Percentiles rank a stretch among this genome's conserved stretches.
Evolutionary conservation across 805 yeast genomes (phyloP).

Genomic region (Pachysolen tannophilus): DNA sequence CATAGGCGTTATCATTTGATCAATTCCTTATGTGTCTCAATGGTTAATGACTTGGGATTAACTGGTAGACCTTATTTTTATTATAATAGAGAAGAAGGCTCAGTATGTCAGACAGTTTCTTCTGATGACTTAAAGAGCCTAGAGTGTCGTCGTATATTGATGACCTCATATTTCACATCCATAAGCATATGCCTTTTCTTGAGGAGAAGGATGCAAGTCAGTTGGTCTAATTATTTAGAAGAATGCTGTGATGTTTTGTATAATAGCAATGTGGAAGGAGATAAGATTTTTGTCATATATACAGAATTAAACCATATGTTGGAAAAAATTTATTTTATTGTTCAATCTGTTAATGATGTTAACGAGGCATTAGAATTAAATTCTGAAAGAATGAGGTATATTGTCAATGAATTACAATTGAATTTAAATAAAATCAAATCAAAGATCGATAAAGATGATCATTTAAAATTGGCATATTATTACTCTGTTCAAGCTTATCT

Average conservation of each 20-base stretch:
- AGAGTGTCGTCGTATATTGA: constrained; percentile 43
- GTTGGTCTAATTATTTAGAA: constrained; percentile 60
- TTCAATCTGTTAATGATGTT: constrained; percentile 34
- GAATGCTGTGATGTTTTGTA: constrained; percentile 49
- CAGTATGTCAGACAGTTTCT: constrained; percentile 30
- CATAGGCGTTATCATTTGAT: constrained; percentile 72
- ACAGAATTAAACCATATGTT: constrained; percentile 51
- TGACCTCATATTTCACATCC: constrained; percentile 53
- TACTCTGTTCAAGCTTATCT: constrained; percentile 61
- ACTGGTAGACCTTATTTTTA: constrained; percentile 42
- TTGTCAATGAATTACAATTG: constrained; percentile 41
- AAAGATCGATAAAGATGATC: constrained; percentile 29
- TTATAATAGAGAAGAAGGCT: constrained; percentile 30
- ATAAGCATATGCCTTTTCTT: constrained; percentile 59
- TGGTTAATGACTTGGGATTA: constrained; percentile 73
- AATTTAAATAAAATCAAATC: constrained; percentile 32
- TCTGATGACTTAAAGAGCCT: constrained; percentile 29
- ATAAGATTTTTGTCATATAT: constrained; percentile 43
- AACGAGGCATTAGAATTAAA: constrained; percentile 25
- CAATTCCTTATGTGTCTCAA: constrained; percentile 52
- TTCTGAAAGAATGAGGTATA: constrained; percentile 25
- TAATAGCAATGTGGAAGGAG: constrained; percentile 21
- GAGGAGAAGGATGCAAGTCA: constrained; percentile 51
- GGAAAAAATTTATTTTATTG: constrained; percentile 44
- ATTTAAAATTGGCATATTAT: constrained; percentile 39